Percentiles rank a stretch among this genome's conserved stretches.
phyloP scores from a whole-genome alignment of 495 filamentous ascomycete genomes.

The Neurospora sp. region DNA sequence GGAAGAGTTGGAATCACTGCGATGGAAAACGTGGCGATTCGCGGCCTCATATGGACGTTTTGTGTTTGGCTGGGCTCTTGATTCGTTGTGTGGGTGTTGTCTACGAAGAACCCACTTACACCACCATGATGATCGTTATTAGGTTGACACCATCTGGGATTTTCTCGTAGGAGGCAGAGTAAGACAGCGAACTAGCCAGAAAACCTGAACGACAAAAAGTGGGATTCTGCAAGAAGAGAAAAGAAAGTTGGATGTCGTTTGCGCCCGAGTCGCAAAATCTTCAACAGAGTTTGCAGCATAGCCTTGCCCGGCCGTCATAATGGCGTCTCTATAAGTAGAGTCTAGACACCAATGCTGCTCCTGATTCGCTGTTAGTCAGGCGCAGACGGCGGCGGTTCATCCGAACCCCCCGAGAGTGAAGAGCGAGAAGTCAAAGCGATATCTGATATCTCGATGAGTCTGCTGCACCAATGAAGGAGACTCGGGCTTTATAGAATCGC shows the following conservation, averaged over 20 bases:
- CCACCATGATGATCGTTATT: not conserved
- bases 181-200: too few species aligned
- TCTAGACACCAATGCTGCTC: not conserved
- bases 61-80: too few species aligned
- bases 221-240: not conserved
- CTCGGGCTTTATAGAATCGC: not conserved
- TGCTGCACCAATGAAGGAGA: not conserved
- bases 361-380: not conserved
- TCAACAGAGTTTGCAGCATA: not conserved
- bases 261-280: not conserved
- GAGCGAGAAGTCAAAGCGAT: not conserved
- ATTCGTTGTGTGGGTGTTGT: too few species aligned
- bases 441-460: not conserved
- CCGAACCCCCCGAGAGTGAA: not conserved
- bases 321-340: not conserved
- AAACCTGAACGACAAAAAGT: not conserved
- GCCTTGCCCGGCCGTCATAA: not conserved
- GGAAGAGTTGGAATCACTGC: not conserved
- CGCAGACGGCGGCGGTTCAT: not conserved
- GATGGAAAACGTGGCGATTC: not conserved
- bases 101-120: not conserved
- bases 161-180: too few species aligned
- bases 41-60: not conserved
- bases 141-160: too few species aligned
- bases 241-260: not conserved